Evolutionary conservation across 73 alveolate species (phyloP).

Genomic region (Paramecium tetraurelia): DNA sequence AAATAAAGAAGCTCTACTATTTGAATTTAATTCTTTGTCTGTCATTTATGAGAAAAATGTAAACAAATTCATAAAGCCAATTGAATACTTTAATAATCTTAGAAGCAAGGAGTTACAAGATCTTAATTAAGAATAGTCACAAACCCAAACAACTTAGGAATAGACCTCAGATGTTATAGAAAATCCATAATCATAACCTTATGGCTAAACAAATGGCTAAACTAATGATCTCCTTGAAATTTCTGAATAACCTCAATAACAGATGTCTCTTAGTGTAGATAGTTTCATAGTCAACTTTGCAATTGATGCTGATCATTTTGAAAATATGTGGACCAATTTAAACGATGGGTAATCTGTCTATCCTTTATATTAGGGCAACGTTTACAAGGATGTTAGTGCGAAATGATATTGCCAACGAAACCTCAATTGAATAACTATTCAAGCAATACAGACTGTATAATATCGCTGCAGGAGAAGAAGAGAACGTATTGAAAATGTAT

Average conservation of each 20-base stretch:
- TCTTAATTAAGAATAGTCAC: background rate
- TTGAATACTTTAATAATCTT: conserved; percentile 16
- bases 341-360: conserved; percentile 53
- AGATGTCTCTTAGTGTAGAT: background rate
- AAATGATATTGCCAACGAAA: conserved; percentile 47
- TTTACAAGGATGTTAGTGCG: conserved; percentile 31
- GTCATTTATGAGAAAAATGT: conserved; percentile 43
- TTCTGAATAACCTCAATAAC: background rate
- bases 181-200: background rate
- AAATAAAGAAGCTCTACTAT: conserved; percentile 40
- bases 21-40: conserved; percentile 57
- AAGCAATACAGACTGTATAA: conserved; percentile 49
- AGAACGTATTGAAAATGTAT: conserved; percentile 47
- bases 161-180: background rate
- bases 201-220: background rate
- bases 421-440: conserved; percentile 28
- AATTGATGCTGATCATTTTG: conserved; percentile 46
- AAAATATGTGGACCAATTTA: conserved; percentile 52
- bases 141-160: background rate
- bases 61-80: conserved; percentile 53
- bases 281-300: background rate
- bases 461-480: conserved; percentile 63
- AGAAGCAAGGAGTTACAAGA: conserved; percentile 55
- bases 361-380: conserved; percentile 32
- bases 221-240: conserved; percentile 13